phyloP scores from a whole-genome alignment of 352 stramenopile genomes.

The Elongisporangium senticosum region DNA sequence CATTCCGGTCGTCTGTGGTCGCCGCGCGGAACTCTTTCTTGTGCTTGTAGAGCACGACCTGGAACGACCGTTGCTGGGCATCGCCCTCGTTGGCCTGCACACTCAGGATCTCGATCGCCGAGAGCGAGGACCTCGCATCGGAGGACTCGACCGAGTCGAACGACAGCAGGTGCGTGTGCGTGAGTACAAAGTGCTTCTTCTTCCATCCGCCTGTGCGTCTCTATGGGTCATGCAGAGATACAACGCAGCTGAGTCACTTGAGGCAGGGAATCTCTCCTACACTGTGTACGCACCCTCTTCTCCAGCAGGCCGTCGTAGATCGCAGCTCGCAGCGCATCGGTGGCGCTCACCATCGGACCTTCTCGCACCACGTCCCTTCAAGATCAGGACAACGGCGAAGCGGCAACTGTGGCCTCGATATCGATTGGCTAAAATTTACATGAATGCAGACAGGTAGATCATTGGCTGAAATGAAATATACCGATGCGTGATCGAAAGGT shows the following conservation, averaged over 20 bases:
- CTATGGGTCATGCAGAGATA: conserved; percentile 9
- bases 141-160: conserved; percentile 57
- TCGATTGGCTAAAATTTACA: too few species aligned
- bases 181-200: conserved; percentile 77
- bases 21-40: conserved; percentile 71
- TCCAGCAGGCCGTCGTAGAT: conserved; percentile 58
- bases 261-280: not conserved
- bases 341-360: conserved; percentile 52
- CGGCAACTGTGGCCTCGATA: too few species aligned
- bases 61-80: conserved; percentile 35
- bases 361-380: conserved; percentile 17
- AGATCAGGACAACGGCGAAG: conserved; percentile 2
- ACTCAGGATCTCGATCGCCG: conserved; percentile 60
- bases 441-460: too few species aligned
- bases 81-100: conserved; percentile 42
- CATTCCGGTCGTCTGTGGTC: conserved; percentile 50
- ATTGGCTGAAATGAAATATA: too few species aligned
- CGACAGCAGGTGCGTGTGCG: conserved; percentile 51
- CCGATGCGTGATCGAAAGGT: too few species aligned
- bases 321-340: conserved; percentile 45
- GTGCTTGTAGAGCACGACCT: conserved; percentile 65
- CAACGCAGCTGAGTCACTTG: conserved; percentile 1
- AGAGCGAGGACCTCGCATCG: conserved; percentile 32
- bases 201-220: conserved; percentile 72
- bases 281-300: conserved; percentile 35